Percentiles rank a stretch among this genome's conserved stretches.
Evolutionary conservation across 2,329 filamentous ascomycete species (phyloP).

Genomic region (Emericellopsis cladophorae): DNA sequence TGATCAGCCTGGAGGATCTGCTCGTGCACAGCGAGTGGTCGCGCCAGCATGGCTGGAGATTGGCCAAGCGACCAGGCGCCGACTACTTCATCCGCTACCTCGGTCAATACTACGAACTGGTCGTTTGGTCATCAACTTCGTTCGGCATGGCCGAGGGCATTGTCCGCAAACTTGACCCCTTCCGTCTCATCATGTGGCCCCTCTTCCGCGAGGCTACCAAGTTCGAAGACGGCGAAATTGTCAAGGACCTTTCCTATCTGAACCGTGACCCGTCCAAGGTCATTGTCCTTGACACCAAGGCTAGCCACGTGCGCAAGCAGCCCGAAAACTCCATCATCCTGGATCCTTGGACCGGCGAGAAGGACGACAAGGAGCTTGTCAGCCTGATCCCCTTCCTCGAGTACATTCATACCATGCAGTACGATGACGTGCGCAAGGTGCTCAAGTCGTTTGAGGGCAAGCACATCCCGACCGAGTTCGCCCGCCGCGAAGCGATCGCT

Average conservation of each 20-base stretch:
- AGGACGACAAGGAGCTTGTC: constrained; percentile 76
- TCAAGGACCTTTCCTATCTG: constrained; percentile 98
- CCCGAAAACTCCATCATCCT: constrained; percentile 95
- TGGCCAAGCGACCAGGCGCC: constrained; percentile 86
- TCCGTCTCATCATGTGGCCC: constrained; percentile 89
- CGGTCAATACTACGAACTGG: constrained; percentile 94
- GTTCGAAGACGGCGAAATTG: constrained; percentile 88
- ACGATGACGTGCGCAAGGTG: constrained; percentile 73
- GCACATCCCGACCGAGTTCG: constrained; percentile 83
- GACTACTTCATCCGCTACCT: constrained; percentile 97
- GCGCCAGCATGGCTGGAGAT: constrained; percentile 85
- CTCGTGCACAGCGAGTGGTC: constrained; percentile 92
- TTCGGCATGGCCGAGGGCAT: constrained; percentile 76
- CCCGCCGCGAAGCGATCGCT: constrained; percentile 72
- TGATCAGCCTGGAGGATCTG: constrained; percentile 85
- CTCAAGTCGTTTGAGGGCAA: constrained; percentile 82
- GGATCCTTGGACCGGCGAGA: constrained; percentile 77
- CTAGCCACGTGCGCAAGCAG: constrained; percentile 71
- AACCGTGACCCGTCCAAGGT: constrained; percentile 94
- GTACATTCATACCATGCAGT: constrained; percentile 90
- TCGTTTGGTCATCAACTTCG: constrained; percentile 86
- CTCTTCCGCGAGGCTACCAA: constrained; percentile 94
- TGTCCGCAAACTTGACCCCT: constrained; percentile 87
- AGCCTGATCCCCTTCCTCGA: constrained; percentile 91
- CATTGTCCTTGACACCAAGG: constrained; percentile 82